Evolutionary conservation across 1,284 basidiomycete species (phyloP).

Genomic region (Marasmius tenuissimus): DNA sequence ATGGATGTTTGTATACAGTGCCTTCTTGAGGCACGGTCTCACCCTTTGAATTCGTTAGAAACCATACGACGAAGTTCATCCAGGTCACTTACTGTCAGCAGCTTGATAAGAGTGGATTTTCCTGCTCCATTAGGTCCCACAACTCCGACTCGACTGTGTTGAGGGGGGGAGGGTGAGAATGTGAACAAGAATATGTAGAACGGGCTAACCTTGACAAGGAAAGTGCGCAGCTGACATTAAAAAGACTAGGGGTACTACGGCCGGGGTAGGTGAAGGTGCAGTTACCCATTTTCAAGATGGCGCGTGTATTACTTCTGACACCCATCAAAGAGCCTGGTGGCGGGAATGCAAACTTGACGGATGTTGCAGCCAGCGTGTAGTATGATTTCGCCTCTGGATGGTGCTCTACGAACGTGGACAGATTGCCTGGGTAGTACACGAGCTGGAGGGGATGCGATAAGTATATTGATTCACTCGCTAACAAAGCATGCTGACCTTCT

Average conservation of each 20-base stretch:
- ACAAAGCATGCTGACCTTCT: conserved; percentile 63
- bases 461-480: not conserved
- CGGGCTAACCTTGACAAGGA: conserved; percentile 78
- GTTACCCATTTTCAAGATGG: conserved; percentile 91
- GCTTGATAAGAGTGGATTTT: conserved; percentile 96
- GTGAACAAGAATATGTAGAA: conserved; percentile 16
- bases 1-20: conserved; percentile 93
- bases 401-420: conserved; percentile 88
- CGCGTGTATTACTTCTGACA: conserved; percentile 94
- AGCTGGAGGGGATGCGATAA: conserved; percentile 47
- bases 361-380: conserved; percentile 94
- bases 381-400: conserved; percentile 97
- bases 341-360: conserved; percentile 96
- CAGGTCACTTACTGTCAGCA: conserved; percentile 69
- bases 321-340: conserved; percentile 97
- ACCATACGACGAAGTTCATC: conserved; percentile 8
- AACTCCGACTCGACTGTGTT: conserved; percentile 78
- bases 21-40: conserved; percentile 94
- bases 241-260: conserved; percentile 77
- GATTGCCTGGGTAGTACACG: conserved; percentile 93
- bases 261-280: conserved; percentile 98
- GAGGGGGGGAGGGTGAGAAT: conserved; percentile 17
- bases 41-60: conserved; percentile 51
- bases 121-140: conserved; percentile 93
- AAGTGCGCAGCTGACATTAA: conserved; percentile 89